phyloP scores from a whole-genome alignment of 352 stramenopile species.

The Thraustotheca clavata region DNA sequence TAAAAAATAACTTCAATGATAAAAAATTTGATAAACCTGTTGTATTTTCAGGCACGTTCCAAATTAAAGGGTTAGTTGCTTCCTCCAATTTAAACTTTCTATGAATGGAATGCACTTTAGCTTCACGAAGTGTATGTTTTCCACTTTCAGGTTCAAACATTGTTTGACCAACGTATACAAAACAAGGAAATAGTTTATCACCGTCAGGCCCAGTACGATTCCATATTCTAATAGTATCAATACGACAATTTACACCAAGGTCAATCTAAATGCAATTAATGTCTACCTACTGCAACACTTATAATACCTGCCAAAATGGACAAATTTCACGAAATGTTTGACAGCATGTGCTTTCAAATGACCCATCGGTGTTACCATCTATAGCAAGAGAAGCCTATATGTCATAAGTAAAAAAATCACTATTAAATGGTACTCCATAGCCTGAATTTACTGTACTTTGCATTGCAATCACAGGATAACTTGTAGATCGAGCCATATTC shows the following conservation, averaged over 20 bases:
- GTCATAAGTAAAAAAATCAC: not conserved
- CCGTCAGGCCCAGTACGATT: conserved; percentile 3
- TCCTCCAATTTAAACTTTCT: conserved; percentile 31
- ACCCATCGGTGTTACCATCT: conserved; percentile 13
- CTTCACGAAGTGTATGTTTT: conserved; percentile 46
- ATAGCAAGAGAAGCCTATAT: conserved; percentile 35
- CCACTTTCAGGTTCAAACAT: conserved; percentile 55
- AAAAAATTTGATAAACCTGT: conserved; percentile 26
- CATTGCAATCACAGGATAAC: conserved; percentile 24
- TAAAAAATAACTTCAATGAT: not conserved
- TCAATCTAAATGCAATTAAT: conserved; percentile 26
- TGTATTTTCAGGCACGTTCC: conserved; percentile 41
- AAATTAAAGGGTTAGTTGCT: conserved; percentile 26
- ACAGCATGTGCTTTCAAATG: conserved; percentile 24
- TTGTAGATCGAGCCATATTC: conserved; percentile 37
- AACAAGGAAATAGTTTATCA: conserved; percentile 28
- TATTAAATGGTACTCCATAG: conserved; percentile 21
- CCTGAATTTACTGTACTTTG: conserved; percentile 64
- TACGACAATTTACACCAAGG: conserved; percentile 6
- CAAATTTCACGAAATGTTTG: conserved; percentile 69
- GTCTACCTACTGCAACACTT: conserved; percentile 29
- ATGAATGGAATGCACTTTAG: conserved; percentile 44
- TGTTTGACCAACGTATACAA: conserved; percentile 41
- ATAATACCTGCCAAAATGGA: conserved; percentile 61
- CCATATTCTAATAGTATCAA: conserved; percentile 19